These are phyloP conservation scores for Rasamsonia emersonii DNA, from an alignment of 2,329 filamentous ascomycete species.

Conservation along the genomic window DNA sequence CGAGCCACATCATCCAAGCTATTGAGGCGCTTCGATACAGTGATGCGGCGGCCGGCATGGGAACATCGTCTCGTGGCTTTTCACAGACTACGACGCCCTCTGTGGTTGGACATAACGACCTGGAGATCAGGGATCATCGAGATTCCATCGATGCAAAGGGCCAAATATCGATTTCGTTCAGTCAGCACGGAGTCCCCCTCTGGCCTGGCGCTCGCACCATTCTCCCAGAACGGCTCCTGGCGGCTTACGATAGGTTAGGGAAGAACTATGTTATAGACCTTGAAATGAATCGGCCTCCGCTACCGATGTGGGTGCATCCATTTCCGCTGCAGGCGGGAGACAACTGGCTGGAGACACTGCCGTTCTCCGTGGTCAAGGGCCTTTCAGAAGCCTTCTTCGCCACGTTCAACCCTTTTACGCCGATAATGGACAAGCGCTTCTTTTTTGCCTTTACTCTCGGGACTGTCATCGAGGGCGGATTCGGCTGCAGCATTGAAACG, in stretches of 20 bases:
- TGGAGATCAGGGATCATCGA: constrained; percentile 21
- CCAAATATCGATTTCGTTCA: constrained; percentile 39
- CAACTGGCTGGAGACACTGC: constrained; percentile 40
- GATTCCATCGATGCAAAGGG: constrained; percentile 22
- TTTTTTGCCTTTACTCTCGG: constrained; percentile 45
- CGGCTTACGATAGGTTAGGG: constrained; percentile 29
- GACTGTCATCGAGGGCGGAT: constrained; percentile 41
- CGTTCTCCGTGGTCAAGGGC: constrained; percentile 41
- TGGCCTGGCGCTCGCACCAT: constrained; percentile 41
- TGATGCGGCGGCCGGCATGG: constrained; percentile 9
- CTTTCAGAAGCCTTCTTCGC: constrained; percentile 47
- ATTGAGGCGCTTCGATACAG: constrained; percentile 10
- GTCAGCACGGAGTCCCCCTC: constrained; percentile 42
- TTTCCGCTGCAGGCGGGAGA: constrained; percentile 27
- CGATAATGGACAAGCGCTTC: constrained; percentile 44
- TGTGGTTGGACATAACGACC: constrained; percentile 19
- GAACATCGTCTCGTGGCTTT: constrained; percentile 6
- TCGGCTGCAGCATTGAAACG: constrained; percentile 45
- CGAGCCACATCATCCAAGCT: constrained; percentile 17
- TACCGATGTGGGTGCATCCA: constrained; percentile 33
- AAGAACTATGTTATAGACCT: constrained; percentile 43
- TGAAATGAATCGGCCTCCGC: constrained; percentile 38
- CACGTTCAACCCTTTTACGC: constrained; percentile 47
- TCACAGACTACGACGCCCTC: constrained; percentile 18
- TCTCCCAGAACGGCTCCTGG: constrained; percentile 35